Base-by-base conservation (phyloP, 2,329 filamentous ascomycete species). In the Colletotrichum tropicale region DNA sequence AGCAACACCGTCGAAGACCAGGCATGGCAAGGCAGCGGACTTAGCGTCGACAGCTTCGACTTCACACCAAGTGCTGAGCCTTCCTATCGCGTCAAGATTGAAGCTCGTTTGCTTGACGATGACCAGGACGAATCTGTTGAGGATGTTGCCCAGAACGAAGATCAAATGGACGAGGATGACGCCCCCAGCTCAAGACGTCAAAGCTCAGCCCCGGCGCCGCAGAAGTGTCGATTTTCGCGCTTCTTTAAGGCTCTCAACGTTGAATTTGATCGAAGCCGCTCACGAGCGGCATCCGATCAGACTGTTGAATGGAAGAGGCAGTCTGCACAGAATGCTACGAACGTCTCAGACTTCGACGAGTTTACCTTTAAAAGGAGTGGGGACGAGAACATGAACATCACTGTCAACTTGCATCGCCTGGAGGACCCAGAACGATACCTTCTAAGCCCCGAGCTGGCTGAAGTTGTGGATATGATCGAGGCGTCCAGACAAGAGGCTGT, bases 1-100 rank as follows among this genome's bases (percentile, higher is more conserved):
- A 96, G 93, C 81, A 99, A 99, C 85, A 98, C 96, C 2, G 95
- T 94, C 38, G 95, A 98, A 84, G 95, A 97, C 81, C 97, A 99
- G 86, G 93, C 94, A 36, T 98, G 97, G 97, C 97, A 99, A 85
- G 90, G 89, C 52, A 91, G 89, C 79, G 88, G 88, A 55, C 87
- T 94, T 76, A 93, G 93, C 76, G 90, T 93, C 13, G 93, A 96
- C 82, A 91, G 91, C 43, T 97, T 97, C 78, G 96, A 98, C 82
- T 96, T 98, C 81, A 93, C 92, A 69, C 92, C 93, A 68, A 95
- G 92, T 77, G 89, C 91, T 79, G 94, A 96, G 79, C 94, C 95
- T 4, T 94, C 93, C 13, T 99, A 96, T 83, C 92, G 93, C 73
- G 95, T 99, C 79, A 98, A 96, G 86, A 96, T 99, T 77, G 95